phyloP scores from a whole-genome alignment of 2,329 filamentous ascomycete species.

The Tolypocladium endophyticum region DNA sequence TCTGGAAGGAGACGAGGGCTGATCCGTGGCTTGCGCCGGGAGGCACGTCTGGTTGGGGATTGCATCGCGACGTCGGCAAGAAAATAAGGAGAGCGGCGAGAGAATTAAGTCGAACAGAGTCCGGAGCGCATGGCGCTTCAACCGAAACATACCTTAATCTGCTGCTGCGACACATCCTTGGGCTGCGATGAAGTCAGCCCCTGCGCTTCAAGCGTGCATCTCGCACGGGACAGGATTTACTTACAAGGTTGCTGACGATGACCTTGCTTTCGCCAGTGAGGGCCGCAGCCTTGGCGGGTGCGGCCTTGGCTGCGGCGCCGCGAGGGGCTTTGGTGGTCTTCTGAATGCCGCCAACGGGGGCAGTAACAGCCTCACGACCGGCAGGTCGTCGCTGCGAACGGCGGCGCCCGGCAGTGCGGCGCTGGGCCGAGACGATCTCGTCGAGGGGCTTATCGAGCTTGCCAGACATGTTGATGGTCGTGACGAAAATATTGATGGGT shows the following conservation, averaged over 20 bases:
- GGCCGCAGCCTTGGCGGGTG: constrained; percentile 53
- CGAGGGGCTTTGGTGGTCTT: constrained; percentile 61
- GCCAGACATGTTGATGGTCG: constrained; percentile 61
- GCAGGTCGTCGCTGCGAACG: constrained; percentile 38
- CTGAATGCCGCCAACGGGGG: constrained; percentile 76
- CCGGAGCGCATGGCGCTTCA: constrained; percentile 59
- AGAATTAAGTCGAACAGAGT: constrained; percentile 55
- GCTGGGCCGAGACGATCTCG: constrained; percentile 81
- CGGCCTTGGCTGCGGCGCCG: constrained; percentile 46
- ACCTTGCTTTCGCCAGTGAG: constrained; percentile 78
- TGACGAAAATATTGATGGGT: constrained; percentile 10
- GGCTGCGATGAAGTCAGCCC: constrained; percentile 47
- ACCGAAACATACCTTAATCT: constrained; percentile 99
- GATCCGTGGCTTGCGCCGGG: neutral
- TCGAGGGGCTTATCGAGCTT: constrained; percentile 97
- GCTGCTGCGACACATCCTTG: constrained; percentile 87
- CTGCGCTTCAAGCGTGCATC: neutral
- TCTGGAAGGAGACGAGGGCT: constrained; percentile 21
- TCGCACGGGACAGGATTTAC: constrained; percentile 19
- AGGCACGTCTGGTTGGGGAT: neutral
- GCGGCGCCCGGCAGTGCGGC: constrained; percentile 45
- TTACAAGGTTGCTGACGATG: constrained; percentile 96
- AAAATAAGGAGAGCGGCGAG: constrained; percentile 24
- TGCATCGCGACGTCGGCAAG: constrained; percentile 14
- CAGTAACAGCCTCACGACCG: constrained; percentile 44